Percentiles rank a stretch among this genome's conserved stretches.
Conservation (phyloP, 2,329 filamentous ascomycete species). For the Arthrobotrys musiformis region DNA sequence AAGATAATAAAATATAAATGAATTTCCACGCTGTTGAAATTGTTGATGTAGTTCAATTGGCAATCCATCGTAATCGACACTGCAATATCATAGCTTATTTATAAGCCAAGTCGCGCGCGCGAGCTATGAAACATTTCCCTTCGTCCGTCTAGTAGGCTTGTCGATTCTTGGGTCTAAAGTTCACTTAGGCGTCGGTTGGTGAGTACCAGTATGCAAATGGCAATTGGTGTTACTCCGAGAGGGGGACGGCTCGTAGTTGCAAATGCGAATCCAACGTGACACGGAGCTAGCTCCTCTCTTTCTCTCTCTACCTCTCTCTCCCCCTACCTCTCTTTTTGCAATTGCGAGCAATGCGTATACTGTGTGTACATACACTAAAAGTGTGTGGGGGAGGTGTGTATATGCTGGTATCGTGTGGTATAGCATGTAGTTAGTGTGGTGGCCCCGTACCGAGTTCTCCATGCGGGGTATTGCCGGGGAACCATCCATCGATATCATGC, state of each 20-base stretch:
- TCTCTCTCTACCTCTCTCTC: too few species aligned
- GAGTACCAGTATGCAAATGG: not conserved
- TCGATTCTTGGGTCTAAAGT: not conserved
- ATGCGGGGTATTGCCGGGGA: constrained; percentile 22
- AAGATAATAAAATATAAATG: too few species aligned
- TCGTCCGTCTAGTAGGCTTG: not conserved
- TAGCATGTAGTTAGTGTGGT: too few species aligned
- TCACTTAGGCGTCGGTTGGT: not conserved
- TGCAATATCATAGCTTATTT: not conserved
- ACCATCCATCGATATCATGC: not conserved
- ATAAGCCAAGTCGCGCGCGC: not conserved
- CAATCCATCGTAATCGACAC: not conserved
- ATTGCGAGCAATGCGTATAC: not conserved
- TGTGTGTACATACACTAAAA: too few species aligned
- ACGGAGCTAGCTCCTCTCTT: not conserved
- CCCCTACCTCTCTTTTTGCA: too few species aligned
- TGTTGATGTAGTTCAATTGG: not conserved
- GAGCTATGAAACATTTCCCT: not conserved
- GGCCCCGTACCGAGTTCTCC: constrained; percentile 9
- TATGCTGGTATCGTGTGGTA: too few species aligned
- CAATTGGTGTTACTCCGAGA: not conserved
- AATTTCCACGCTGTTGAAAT: too few species aligned
- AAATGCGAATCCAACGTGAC: not conserved
- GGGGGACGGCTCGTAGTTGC: not conserved
- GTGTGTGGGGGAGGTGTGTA: too few species aligned